Base-by-base conservation (phyloP, 257 asterid species). In the Solanum gracilifrons region DNA sequence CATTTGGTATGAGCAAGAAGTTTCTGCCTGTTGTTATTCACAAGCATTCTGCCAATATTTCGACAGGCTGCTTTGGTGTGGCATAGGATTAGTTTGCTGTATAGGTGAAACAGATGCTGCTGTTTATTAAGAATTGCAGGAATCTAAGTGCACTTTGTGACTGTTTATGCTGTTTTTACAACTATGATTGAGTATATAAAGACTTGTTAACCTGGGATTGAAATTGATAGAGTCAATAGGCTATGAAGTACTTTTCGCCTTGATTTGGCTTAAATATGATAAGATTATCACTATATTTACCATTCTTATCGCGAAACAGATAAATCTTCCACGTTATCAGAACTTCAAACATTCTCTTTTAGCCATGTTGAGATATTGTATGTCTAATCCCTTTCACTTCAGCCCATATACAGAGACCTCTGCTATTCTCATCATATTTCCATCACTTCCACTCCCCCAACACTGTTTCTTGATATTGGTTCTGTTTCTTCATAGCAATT, bases 401-500 rank as follows among this genome's bases (percentile, higher is more conserved):
- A 91, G 85, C 12, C 83, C 84, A 16, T 62, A 37, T 27, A 92
- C 88, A 11, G 90, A 86, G 1, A 41, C 51, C 48, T 89, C 92
- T 1, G 87, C 91, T 41, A 74, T 55, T 18, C 75, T 27, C 92
- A 90, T 90, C 90, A 90, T 79, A 9, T 82, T 72, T 5, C 13
- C 15, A 64, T 90, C 90, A 1, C 83, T 33, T 10, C 35, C 86
- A 18, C 91, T 89, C 35, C 93, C 93, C 88, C 80, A 58, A 32
- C 88, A 88, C 2, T 85, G 43, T 13, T 51, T 82, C 86, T 79
- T 82, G 36, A 8, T 60, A 89, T 85, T 36, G 89, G 90, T 35
- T 87, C 86, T 41, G 91, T 92, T 82, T 92, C 93, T 0, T 43
- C 87, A 29, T 89, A 92, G 88, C 91, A 92, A 62, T 86, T 92